Base-by-base conservation (phyloP, 2,329 filamentous ascomycete genomes). In the Raffaelea deltoideospora region DNA sequence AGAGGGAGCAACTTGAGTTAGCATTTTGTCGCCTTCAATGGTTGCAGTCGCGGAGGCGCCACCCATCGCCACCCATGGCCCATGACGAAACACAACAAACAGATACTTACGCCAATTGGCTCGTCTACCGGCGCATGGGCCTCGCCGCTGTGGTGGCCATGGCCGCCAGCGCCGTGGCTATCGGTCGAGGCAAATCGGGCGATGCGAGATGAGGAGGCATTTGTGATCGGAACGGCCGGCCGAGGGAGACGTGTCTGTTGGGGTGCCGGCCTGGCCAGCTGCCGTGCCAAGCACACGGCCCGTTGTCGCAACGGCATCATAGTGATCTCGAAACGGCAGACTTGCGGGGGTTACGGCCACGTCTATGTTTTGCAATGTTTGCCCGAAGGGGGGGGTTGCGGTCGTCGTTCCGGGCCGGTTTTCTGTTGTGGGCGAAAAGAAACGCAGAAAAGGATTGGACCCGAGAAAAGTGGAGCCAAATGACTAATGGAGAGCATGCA, bases 91-190 rank as follows among this genome's bases (percentile, higher is more conserved):
- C 19, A 22, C 10, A 22, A 22, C 6, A 21, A n/a, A 32, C 41
- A 29, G 15, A 34, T 10, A 61, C 69, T 41, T 71, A 75, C 71
- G 47, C 70, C 69, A 48, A 73, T 60, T 41, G 61, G 59, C 56
- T 75, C 71, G 50, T 64, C 59, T 39, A 48, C 52, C 45, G 63
- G 58, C 41, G 54, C 59, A 48, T 69, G 66, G 52, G 58, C 57
- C 45, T 65, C 61, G 50, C 21, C 31, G 22, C 33, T 23, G 37
- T 36, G 21, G 38, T 34, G 37, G 35, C 38, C 37, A 34, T 40
- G 26, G 36, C 39, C 24, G 23, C 30, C 14, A 17, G 7, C 28
- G 28, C n/a, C 33, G 35, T 45, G 44, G 42, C 36, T 41, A 20
- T 43, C 44, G 29, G 44, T 43, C 27, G 68, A 73, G 46, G 67